Conservation (phyloP, 371 early-diverging fungal species). For the Haplosporangium sp. region DNA sequence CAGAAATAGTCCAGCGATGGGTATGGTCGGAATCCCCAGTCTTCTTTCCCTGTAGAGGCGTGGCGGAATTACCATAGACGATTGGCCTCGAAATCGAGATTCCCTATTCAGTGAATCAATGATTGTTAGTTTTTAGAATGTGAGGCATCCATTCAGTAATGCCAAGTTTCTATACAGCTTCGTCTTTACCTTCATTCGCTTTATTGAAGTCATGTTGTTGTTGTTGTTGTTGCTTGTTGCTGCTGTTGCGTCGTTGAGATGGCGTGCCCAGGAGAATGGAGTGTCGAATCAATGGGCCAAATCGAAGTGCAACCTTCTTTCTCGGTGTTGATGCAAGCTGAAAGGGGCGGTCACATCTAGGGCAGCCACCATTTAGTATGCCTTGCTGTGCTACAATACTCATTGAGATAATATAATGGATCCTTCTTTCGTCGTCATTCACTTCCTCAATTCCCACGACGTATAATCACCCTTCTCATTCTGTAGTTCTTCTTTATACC, state of each 20-base stretch:
- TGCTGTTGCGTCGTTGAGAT: too few relatives aligned
- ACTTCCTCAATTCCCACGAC: neutral
- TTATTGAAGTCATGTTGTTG: slow-evolving; percentile 38
- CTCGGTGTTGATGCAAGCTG: too few relatives aligned
- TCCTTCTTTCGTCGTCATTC: neutral
- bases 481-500: too few relatives aligned
- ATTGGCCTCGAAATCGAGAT: slow-evolving; percentile 77
- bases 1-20: slow-evolving; percentile 88
- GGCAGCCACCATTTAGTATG: too few relatives aligned
- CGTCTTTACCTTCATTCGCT: slow-evolving; percentile 42
- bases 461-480: neutral
- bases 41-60: slow-evolving; percentile 72
- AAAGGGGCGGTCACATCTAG: too few relatives aligned
- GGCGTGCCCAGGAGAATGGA: too few relatives aligned
- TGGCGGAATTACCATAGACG: slow-evolving; percentile 81
- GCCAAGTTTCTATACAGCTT: neutral
- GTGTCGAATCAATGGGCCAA: too few relatives aligned
- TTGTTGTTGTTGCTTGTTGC: neutral
- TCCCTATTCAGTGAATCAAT: slow-evolving; percentile 59
- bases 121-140: neutral
- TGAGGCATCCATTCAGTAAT: neutral
- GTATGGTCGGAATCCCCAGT: slow-evolving; percentile 80
- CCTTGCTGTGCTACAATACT: too few relatives aligned
- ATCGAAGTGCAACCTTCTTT: too few relatives aligned
- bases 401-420: too few relatives aligned